phyloP scores from a whole-genome alignment of 805 yeast species.

The Metschnikowia sp. region DNA sequence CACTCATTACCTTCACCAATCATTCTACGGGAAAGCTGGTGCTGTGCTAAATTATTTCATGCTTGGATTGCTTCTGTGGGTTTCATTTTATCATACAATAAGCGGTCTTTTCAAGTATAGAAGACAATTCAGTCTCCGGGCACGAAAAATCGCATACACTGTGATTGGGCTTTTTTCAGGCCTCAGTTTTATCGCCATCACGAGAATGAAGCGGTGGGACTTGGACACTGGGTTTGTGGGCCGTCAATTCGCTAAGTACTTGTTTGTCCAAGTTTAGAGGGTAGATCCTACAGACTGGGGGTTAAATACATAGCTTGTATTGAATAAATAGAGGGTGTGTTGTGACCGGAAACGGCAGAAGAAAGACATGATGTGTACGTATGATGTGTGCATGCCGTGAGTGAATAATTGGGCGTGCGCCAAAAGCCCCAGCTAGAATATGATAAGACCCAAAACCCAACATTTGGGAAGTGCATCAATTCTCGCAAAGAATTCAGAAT shows the following conservation, averaged over 20 bases:
- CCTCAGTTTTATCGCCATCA: slow-evolving; percentile 36
- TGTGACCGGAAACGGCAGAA: too few relatives aligned
- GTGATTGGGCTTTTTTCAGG: slow-evolving; percentile 34
- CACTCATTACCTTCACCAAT: slow-evolving; percentile 22
- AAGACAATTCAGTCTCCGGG: slow-evolving; percentile 33
- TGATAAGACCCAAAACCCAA: neutral
- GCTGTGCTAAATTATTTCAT: slow-evolving; percentile 12
- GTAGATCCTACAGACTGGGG: slow-evolving; percentile 4
- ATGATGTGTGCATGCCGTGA: too few relatives aligned
- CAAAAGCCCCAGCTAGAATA: too few relatives aligned
- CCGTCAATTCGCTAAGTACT: slow-evolving; percentile 26
- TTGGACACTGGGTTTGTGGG: slow-evolving; percentile 30
- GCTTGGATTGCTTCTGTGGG: slow-evolving; percentile 20
- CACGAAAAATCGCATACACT: slow-evolving; percentile 45
- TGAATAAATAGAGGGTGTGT: slow-evolving; percentile 2
- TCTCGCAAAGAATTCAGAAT: neutral
- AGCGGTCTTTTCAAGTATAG: slow-evolving; percentile 52
- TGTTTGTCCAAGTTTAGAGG: slow-evolving; percentile 6
- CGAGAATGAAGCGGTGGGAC: slow-evolving; percentile 20
- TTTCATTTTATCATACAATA: slow-evolving; percentile 48
- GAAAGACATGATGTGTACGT: neutral
- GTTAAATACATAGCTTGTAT: slow-evolving; percentile 6
- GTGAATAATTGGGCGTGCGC: too few relatives aligned
- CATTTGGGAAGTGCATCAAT: too few relatives aligned
- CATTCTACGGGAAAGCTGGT: slow-evolving; percentile 13